Evolutionary conservation across 108 stramenopile genomes (phyloP).

Genomic region (Chaetoceros tenuissimus): DNA sequence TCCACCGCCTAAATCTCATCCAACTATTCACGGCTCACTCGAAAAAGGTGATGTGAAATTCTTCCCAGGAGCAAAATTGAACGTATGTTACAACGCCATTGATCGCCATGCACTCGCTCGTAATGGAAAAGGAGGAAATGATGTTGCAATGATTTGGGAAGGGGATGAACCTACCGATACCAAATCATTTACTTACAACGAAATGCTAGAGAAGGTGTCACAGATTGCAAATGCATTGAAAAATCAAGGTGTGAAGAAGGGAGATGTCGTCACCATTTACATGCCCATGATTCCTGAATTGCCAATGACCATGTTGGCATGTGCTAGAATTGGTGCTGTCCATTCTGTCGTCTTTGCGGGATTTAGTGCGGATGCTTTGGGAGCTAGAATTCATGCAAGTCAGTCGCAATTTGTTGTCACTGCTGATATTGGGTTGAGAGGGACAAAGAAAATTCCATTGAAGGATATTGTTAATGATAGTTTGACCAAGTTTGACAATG

Average conservation of each 20-base stretch:
- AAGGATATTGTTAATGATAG: slow-evolving; percentile 89
- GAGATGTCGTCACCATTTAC: slow-evolving; percentile 95
- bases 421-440: slow-evolving; percentile 78
- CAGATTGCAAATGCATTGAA: slow-evolving; percentile 90
- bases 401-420: slow-evolving; percentile 79
- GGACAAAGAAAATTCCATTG: slow-evolving; percentile 65
- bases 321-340: slow-evolving; percentile 93
- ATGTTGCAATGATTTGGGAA: slow-evolving; percentile 58
- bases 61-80: slow-evolving; percentile 80
- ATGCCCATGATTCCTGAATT: slow-evolving; percentile 99
- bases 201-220: slow-evolving; percentile 63
- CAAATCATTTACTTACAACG: slow-evolving; percentile 60
- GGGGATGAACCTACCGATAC: slow-evolving; percentile 82
- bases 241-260: slow-evolving; percentile 67
- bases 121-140: slow-evolving; percentile 46
- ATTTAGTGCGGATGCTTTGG: slow-evolving; percentile 87
- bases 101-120: slow-evolving; percentile 59
- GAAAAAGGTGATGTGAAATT: slow-evolving; percentile 55
- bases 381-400: slow-evolving; percentile 83
- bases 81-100: slow-evolving; percentile 80
- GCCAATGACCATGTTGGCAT: slow-evolving; percentile 96
- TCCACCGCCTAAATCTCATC: slow-evolving; percentile 30
- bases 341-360: slow-evolving; percentile 99
- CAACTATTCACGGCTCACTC: slow-evolving; percentile 38
- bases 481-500: slow-evolving; percentile 43